Evolutionary conservation across 345 rosid genomes (phyloP).

Genomic region (Murraya paniculata): DNA sequence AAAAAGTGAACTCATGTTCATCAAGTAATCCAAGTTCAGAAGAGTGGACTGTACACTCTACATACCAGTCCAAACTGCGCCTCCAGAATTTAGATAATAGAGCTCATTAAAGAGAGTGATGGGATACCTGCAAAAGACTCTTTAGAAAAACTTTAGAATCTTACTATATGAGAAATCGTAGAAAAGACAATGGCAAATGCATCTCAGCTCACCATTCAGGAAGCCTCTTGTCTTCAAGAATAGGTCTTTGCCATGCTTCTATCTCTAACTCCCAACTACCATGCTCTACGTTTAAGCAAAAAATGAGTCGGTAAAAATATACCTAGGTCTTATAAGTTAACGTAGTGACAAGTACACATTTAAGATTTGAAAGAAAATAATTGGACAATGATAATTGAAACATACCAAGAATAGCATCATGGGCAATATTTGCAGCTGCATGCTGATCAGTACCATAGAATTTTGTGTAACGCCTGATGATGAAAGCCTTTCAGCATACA

Average conservation of each 20-base stretch:
- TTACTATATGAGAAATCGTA: constrained; percentile 1
- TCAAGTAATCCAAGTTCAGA: background rate
- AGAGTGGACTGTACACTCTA: background rate
- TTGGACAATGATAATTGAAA: background rate
- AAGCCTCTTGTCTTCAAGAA: constrained; percentile 86
- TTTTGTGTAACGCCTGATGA: constrained; percentile 76
- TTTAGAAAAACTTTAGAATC: constrained; percentile 9
- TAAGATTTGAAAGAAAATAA: background rate
- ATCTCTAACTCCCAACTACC: constrained; percentile 74
- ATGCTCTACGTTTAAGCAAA: constrained; percentile 48
- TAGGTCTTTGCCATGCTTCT: constrained; percentile 89
- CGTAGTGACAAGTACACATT: background rate
- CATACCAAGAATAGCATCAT: constrained; percentile 79
- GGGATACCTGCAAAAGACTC: constrained; percentile 60
- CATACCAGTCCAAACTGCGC: constrained; percentile 90
- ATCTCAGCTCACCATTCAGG: constrained; percentile 69
- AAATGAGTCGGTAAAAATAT: background rate
- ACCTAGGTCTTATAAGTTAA: background rate
- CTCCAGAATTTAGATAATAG: constrained; percentile 87
- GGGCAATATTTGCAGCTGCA: constrained; percentile 77
- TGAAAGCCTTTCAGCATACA: constrained; percentile 15
- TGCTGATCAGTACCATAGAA: constrained; percentile 70
- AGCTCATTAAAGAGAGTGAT: constrained; percentile 89
- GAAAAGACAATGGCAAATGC: background rate
- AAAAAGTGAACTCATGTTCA: background rate